Base-by-base conservation (phyloP, 306 rosid genomes). In the Boehmeria nivea region DNA sequence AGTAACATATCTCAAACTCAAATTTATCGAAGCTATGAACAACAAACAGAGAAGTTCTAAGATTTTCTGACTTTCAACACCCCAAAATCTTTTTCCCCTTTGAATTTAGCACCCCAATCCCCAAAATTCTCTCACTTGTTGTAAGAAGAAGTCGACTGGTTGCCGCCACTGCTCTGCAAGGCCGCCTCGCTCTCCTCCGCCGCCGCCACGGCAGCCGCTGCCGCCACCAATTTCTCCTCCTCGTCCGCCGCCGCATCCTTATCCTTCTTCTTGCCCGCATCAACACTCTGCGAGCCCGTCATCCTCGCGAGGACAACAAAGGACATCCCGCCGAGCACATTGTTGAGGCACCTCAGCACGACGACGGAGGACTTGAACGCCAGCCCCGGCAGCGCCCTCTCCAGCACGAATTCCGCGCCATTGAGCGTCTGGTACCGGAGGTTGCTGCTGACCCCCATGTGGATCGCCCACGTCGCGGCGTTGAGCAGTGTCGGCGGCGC, bases 371-470 rank as follows among this genome's bases (percentile, higher is more conserved):
- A 56, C 82, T 93, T 93, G 78, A 93, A 93, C 0, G 73, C 84
- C 43, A 87, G 45, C 0, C 96, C 83, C 6, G 73, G 65, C 43
- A 93, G 86, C 58, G 77, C 81, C 39, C 75, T 93, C 38, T 62
- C 95, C 83, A 93, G 57, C 71, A 81, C 16, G 65, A 66, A 87
- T 75, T 93, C 96, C 6, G 31, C 8, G 39, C 95, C 99, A 23
- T 88, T 93, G 57, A 93, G 63, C 2, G 88, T 87, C 57, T 93
- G 96, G 75, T 93, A 93, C 69, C 99, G 78, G 15, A 93, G 46
- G 45, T 93, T 93, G 58, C 96, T 88, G 63, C 88, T 85, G 9
- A 88, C 0, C 3, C 99, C 96, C 99, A 87, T 87, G 70, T 93
- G 99, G 21, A 56, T 68, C 0, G 96, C 95, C 99, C 99, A 88